A percentile compares a stretch with the other conserved stretches of the same genome.
These are phyloP conservation scores for Phytophthora sp. DNA, from an alignment of 352 stramenopile genomes.

Conservation along the genomic window DNA sequence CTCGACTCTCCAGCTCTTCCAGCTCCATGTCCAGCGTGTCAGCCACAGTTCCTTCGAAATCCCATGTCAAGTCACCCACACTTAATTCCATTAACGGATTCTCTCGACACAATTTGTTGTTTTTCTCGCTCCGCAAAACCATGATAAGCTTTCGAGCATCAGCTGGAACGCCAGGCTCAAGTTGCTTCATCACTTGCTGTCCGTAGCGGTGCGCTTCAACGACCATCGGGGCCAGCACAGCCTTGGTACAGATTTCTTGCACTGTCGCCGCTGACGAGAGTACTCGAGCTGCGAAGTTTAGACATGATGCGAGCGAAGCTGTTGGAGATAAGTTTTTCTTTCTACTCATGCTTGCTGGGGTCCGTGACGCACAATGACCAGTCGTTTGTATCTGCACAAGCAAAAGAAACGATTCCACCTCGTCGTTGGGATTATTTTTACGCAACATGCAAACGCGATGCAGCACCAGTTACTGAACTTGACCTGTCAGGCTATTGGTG, in stretches of 20 bases:
- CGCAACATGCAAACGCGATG: slow-evolving; percentile 19
- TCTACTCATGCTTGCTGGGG: slow-evolving; percentile 27
- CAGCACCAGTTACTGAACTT: slow-evolving; percentile 1
- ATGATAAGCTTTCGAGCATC: slow-evolving; percentile 41
- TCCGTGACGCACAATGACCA: background rate
- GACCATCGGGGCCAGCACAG: slow-evolving; percentile 53
- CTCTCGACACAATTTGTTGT: slow-evolving; percentile 7
- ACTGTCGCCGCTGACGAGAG: slow-evolving; percentile 26
- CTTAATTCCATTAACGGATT: slow-evolving; percentile 26
- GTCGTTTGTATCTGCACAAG: background rate
- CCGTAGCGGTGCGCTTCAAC: slow-evolving; percentile 62
- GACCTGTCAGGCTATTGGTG: slow-evolving; percentile 12
- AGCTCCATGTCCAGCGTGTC: slow-evolving; percentile 72
- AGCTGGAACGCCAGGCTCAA: background rate
- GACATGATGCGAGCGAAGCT: slow-evolving; percentile 48
- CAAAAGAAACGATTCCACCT: slow-evolving; percentile 9
- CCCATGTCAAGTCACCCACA: slow-evolving; percentile 66
- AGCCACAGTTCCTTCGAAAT: slow-evolving; percentile 48
- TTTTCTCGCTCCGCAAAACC: slow-evolving; percentile 20
- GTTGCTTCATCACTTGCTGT: slow-evolving; percentile 37
- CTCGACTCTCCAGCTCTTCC: slow-evolving; percentile 54
- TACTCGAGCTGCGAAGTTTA: slow-evolving; percentile 52
- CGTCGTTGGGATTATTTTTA: slow-evolving; percentile 40
- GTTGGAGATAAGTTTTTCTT: slow-evolving; percentile 36
- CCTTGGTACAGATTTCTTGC: slow-evolving; percentile 54